Base-by-base conservation (phyloP, 257 asterid genomes). In the Penstemon eatonii region DNA sequence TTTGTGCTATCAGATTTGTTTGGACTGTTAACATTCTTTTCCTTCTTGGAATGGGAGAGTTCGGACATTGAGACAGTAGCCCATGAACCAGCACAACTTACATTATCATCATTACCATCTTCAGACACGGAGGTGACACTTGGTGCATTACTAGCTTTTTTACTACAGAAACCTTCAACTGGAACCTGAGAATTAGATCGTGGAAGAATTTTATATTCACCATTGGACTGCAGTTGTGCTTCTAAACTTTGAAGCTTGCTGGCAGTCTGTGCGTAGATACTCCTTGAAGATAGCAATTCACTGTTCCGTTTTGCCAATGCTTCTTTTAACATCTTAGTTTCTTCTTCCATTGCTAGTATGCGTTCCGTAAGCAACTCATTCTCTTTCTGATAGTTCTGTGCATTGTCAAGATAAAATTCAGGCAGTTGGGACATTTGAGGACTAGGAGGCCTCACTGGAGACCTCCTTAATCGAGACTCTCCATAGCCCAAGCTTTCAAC, bases 311-410 rank as follows among this genome's bases (percentile, higher is more conserved):
- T 84, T 33, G 99, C 89, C 81, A 93, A 73, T 19, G 96, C 99
- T 76, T 93, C 97, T 79, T 93, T 93, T 44, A 93, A 69, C 96
- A 93, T 90, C 84, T 88, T 87, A 15, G 95, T 90, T 80, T 93
- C 99, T 73, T 93, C 99, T 72, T 93, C 97, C 96, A 87, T 90
- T 56, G 82, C 90, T 38, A 93, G 44, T 53, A 93, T 72, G 42
- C 96, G 87, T 53, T 87, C 97, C 0, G 94, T 93, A 33, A 93
- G 90, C 44, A 85, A 66, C 77, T 90, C 97, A 19, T 81, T 88
- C 65, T 90, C 96, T 77, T 84, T 87, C 42, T 76, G 81, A 76
- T 65, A 84, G 76, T 84, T 90, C 38, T 83, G 99, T 65, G 80
- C 77, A 72, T 50, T 69, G 71, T 90, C 97, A 65, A 83, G 70